Evolutionary conservation across 1,284 basidiomycete species (phyloP).

Genomic region (Macrocystidia cucumis): DNA sequence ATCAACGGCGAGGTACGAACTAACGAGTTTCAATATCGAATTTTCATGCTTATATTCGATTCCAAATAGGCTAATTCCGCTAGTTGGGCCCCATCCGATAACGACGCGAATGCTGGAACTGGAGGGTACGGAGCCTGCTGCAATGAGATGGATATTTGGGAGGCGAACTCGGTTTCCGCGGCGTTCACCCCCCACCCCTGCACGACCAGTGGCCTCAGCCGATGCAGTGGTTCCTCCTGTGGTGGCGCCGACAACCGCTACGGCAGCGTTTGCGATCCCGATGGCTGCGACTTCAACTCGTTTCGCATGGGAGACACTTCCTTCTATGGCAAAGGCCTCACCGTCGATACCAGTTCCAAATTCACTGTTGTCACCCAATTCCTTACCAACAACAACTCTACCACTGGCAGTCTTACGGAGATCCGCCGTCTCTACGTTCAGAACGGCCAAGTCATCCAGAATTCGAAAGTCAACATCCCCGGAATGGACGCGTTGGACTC

Average conservation of each 20-base stretch:
- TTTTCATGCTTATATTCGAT: neutral
- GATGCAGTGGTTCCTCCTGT: slow-evolving; percentile 27
- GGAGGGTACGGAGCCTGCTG: slow-evolving; percentile 45
- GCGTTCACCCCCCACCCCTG: slow-evolving; percentile 48
- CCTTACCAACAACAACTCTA: slow-evolving; percentile 36
- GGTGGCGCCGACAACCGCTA: slow-evolving; percentile 22
- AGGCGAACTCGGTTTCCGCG: slow-evolving; percentile 42
- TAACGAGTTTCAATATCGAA: slow-evolving; percentile 10
- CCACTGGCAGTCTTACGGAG: slow-evolving; percentile 35
- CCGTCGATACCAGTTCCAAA: slow-evolving; percentile 34
- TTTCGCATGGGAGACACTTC: slow-evolving; percentile 38
- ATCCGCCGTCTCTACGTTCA: slow-evolving; percentile 47
- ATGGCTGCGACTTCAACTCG: slow-evolving; percentile 53
- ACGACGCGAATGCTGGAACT: slow-evolving; percentile 20
- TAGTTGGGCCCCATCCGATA: slow-evolving; percentile 29
- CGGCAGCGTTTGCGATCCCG: slow-evolving; percentile 36
- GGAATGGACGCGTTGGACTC: slow-evolving; percentile 28
- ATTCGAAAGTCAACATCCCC: slow-evolving; percentile 35
- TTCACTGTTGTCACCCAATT: slow-evolving; percentile 53
- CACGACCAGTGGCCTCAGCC: slow-evolving; percentile 27
- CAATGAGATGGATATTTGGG: slow-evolving; percentile 53
- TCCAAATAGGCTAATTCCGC: slow-evolving; percentile 32
- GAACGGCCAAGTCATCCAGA: slow-evolving; percentile 40
- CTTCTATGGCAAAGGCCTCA: slow-evolving; percentile 34
- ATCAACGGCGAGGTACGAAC: slow-evolving; percentile 46